phyloP scores from a whole-genome alignment of 345 rosid species.

The Psidium guajava region DNA sequence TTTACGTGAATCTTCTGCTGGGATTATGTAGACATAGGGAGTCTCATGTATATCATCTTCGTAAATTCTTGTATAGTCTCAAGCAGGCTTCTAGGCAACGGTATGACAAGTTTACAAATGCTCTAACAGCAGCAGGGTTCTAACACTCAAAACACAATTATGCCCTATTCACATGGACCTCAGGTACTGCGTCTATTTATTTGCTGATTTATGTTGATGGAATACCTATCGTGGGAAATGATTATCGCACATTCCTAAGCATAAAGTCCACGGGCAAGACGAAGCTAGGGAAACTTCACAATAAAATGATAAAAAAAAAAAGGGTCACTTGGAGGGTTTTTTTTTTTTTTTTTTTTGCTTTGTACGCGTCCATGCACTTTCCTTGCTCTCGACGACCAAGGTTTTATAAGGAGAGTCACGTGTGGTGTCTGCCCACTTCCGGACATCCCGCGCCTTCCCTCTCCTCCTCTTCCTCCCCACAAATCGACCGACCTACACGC shows the following conservation, averaged over 20 bases:
- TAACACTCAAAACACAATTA: no score
- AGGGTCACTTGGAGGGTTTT: background rate
- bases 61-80: no score
- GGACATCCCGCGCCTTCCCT: background rate
- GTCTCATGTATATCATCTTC: no score
- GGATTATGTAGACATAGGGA: no score
- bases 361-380: background rate
- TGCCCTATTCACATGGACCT: no score
- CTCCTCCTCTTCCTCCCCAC: background rate
- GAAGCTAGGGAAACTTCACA: background rate
- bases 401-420: background rate
- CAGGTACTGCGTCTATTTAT: no score
- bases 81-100: no score
- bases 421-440: background rate
- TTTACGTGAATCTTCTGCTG: no score
- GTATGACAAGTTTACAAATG: no score
- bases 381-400: background rate
- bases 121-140: no score
- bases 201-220: no score
- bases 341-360: background rate
- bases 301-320: background rate
- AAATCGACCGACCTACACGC: background rate
- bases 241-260: background rate
- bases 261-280: background rate
- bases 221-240: no score